Conservation (phyloP, 2,329 filamentous ascomycete genomes). For the Colletotrichum noveboracense region DNA sequence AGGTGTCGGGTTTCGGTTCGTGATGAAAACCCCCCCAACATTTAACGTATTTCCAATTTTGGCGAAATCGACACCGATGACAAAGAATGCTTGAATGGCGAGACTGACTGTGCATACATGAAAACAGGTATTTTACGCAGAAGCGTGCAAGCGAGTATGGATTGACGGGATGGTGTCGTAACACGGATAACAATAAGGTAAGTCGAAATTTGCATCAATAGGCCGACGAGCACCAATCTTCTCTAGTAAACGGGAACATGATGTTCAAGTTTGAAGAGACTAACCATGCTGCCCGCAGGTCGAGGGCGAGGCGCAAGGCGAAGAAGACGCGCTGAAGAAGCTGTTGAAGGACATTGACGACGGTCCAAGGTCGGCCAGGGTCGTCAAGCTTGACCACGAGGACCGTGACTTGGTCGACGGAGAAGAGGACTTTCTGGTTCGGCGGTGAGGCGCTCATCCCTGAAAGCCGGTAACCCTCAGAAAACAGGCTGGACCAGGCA, state of each 20-base stretch:
- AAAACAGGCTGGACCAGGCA: neutral
- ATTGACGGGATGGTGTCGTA: conserved; percentile 67
- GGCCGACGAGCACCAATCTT: neutral
- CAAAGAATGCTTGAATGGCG: neutral
- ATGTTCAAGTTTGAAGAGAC: neutral
- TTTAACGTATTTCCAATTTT: neutral
- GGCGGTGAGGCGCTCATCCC: conserved; percentile 29
- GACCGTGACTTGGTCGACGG: conserved; percentile 69
- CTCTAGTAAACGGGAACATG: neutral
- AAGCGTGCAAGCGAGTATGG: conserved; percentile 54
- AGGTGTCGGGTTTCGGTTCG: conserved; percentile 64
- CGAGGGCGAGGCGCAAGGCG: conserved; percentile 86
- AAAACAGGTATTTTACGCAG: conserved; percentile 56
- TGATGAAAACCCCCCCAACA: neutral
- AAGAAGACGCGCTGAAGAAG: conserved; percentile 65
- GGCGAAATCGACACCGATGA: neutral
- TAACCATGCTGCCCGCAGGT: conserved; percentile 66
- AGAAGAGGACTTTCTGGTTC: conserved; percentile 70
- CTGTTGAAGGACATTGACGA: conserved; percentile 78
- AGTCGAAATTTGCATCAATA: neutral
- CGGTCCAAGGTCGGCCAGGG: conserved; percentile 75
- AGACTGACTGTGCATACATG: neutral
- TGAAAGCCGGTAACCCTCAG: neutral
- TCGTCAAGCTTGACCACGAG: conserved; percentile 75
- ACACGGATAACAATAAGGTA: conserved; percentile 62